phyloP scores from a whole-genome alignment of 345 rosid genomes.

The Gossypioides kirkii region DNA sequence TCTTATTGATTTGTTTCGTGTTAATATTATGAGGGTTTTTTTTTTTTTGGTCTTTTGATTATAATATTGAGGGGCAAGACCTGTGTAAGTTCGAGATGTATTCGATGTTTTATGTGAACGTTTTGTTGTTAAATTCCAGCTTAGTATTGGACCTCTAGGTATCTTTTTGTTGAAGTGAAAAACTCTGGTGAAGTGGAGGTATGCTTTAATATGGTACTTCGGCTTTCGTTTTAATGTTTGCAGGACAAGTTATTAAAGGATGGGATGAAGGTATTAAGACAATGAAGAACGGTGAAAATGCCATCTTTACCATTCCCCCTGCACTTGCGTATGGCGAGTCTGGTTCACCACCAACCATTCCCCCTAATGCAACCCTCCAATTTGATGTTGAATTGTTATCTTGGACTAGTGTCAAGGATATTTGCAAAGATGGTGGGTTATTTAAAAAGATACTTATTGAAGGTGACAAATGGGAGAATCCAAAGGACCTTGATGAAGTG shows the following conservation, averaged over 20 bases:
- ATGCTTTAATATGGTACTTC: neutral
- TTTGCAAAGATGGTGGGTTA: conserved; percentile 83
- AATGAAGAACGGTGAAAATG: conserved; percentile 94
- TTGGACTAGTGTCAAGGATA: conserved; percentile 78
- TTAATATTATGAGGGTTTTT: neutral
- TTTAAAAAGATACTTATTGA: conserved; percentile 58
- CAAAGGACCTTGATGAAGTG: conserved; percentile 80
- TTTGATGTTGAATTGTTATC: conserved; percentile 77
- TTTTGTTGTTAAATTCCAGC: neutral
- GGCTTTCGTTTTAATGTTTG: neutral
- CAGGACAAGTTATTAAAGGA: conserved; percentile 93
- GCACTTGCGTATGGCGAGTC: conserved; percentile 78
- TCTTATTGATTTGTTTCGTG: neutral
- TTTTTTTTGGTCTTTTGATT: neutral
- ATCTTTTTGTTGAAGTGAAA: neutral
- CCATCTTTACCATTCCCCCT: conserved; percentile 76
- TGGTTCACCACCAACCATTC: conserved; percentile 90
- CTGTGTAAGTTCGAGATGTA: neutral
- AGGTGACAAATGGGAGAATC: conserved; percentile 82
- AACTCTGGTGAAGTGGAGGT: neutral
- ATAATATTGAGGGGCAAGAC: too few relatives aligned
- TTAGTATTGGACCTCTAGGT: neutral
- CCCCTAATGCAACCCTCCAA: conserved; percentile 81
- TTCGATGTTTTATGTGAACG: neutral
- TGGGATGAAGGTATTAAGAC: conserved; percentile 98